Base-by-base conservation (phyloP, 441 rosid species). In the Populus hybrid region DNA sequence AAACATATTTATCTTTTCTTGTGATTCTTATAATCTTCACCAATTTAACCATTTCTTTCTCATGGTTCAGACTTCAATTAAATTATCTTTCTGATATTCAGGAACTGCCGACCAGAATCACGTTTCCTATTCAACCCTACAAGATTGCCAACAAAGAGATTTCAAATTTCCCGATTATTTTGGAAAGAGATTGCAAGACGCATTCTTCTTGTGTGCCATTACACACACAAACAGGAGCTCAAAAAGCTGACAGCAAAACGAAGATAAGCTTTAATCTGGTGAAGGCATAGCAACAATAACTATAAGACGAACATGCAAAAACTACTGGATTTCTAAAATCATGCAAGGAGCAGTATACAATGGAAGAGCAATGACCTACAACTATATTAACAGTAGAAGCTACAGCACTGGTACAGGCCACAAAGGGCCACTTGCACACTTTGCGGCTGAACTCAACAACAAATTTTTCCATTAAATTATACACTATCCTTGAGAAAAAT, bases 341-440 rank as follows among this genome's bases (percentile, higher is more conserved):
- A 69, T 66, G 63, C 38, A 73, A 68, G 72, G 14, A 74, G 45
- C 45, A 50, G 85, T 82, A 79, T 74, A 79, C 85, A 84, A 78
- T 75, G 73, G 81, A 31, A 66, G 74, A 77, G 77, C 69, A 81
- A 77, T 74, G 74, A 75, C 82, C 86, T 83, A 81, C 80, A 53
- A 3, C 82, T 82, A 81, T 64, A 80, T 81, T 81, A 63, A 87
- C 87, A 83, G 65, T 76, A 84, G 69, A 69, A 64, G 38, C 78
- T 71, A 76, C 73, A 76, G 84, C 77, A 84, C 74, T 85, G 79
- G 76, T 72, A 78, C 78, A 77, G 78, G 76, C 83, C 76, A 45
- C 42, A 45, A 75, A 72, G 9, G 70, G 76, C 76, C 74, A 64
- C 81, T 73, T 23, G 38, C 75, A 79, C 84, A 73, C 79, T 24